Percentiles rank a stretch among this genome's conserved stretches.
Evolutionary conservation across 1,284 basidiomycete species (phyloP).

Genomic region (Rugosomyces carneus): DNA sequence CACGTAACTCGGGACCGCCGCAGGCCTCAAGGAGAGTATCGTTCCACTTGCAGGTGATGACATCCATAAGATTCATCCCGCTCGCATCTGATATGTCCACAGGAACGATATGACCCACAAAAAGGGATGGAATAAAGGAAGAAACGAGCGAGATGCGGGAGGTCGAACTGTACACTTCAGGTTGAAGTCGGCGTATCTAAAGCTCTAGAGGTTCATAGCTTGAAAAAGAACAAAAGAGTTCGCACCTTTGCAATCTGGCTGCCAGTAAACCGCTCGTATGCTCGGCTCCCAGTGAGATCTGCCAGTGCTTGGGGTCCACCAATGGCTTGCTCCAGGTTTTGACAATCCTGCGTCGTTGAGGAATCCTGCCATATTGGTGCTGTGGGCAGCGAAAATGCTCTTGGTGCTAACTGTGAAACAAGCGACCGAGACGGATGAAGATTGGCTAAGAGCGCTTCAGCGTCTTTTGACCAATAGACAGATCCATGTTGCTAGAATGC

Average conservation of each 20-base stretch:
- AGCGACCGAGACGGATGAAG: slow-evolving; percentile 52
- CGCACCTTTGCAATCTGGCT: slow-evolving; percentile 75
- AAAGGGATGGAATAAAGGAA: slow-evolving; percentile 78
- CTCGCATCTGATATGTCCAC: slow-evolving; percentile 82
- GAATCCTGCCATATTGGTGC: slow-evolving; percentile 94
- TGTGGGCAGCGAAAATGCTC: slow-evolving; percentile 64
- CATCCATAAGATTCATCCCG: slow-evolving; percentile 86
- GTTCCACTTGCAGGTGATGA: slow-evolving; percentile 66
- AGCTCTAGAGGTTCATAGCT: neutral
- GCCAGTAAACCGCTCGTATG: slow-evolving; percentile 87
- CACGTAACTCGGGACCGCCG: slow-evolving; percentile 58
- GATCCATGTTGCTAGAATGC: slow-evolving; percentile 79
- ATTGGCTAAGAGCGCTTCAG: slow-evolving; percentile 45
- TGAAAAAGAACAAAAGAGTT: neutral
- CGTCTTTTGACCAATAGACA: slow-evolving; percentile 74
- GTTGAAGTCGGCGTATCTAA: slow-evolving; percentile 54
- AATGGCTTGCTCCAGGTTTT: slow-evolving; percentile 55
- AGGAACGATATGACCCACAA: slow-evolving; percentile 61
- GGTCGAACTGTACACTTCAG: slow-evolving; percentile 61
- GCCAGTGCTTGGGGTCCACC: slow-evolving; percentile 72
- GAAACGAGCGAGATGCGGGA: slow-evolving; percentile 76
- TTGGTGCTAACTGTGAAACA: slow-evolving; percentile 47
- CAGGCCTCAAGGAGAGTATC: slow-evolving; percentile 53
- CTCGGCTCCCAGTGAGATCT: slow-evolving; percentile 74
- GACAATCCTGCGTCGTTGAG: slow-evolving; percentile 74